Base-by-base conservation (phyloP, 768 basidiomycete species). In the Pleurotus sapidus region DNA sequence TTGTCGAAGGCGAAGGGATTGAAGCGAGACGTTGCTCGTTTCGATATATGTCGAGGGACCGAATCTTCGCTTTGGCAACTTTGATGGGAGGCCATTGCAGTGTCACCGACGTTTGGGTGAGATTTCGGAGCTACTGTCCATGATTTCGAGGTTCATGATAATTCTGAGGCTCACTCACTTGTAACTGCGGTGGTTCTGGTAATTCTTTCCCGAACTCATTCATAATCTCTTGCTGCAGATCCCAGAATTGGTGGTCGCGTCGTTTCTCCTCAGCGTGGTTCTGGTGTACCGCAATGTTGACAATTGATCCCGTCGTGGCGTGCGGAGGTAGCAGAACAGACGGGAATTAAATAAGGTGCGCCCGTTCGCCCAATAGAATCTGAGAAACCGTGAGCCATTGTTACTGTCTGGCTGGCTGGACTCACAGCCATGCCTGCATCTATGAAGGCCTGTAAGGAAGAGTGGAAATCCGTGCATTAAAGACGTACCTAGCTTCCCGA, bases 261-360 rank as follows among this genome's bases (percentile, higher is more conserved):
- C 85, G 82, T 63, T 87, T 83, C 70, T 99, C 97, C 65, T 96
- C 95, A 0, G 77, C 68, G 30, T 84, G 72, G 68, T 99, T 97
- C 61, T 94, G 89, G 66, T 92, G 84, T 12, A 98, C 95, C 2
- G 95, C 87, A 70, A 98, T 98, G 69, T 94, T 97, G 64, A 99
- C 93, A 63, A 99, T 98, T 17, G 94, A 97, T 4, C 97, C 97
- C 0, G 95, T 86, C 7, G 89, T 87, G 1, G 93, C 88, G 14
- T 95, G 95, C 0, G 95, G 91, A 1, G 97, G 97, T 5, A 98
- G 77, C 1, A 98, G 83, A 39, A 99, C 80, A 0, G 97, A 98
- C 1, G 97, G 97, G 70, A 98, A 99, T 72, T 99, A 96, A 64
- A 99, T 96, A 34, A 98, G 81, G 67, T 98, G 96, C 15, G 95